Percentiles rank a stretch among this genome's conserved stretches.
Conservation (phyloP, 2,329 filamentous ascomycete species). For the Pseudocercospora fuligena region DNA sequence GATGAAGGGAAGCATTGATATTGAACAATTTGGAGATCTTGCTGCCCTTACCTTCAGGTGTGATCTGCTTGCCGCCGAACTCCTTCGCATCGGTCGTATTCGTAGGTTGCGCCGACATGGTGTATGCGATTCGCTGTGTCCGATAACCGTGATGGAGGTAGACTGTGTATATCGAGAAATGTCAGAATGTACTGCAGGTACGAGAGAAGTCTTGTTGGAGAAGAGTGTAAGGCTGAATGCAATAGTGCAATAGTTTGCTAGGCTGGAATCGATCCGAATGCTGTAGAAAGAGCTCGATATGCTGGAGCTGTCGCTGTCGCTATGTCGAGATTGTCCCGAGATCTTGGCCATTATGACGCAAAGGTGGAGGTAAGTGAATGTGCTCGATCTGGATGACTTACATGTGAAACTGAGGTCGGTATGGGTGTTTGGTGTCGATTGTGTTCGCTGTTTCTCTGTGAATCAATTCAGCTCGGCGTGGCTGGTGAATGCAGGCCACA, state of each 20-base stretch:
- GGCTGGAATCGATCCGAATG: slow-evolving; percentile 25
- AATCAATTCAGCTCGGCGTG: neutral
- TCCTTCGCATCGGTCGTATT: slow-evolving; percentile 42
- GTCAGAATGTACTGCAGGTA: slow-evolving; percentile 2
- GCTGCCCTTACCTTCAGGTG: slow-evolving; percentile 42
- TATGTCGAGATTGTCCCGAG: neutral
- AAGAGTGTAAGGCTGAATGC: neutral
- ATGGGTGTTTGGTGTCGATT: neutral
- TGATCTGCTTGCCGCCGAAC: slow-evolving; percentile 40
- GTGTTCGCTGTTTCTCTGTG: neutral
- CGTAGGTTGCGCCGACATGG: slow-evolving; percentile 40
- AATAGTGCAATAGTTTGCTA: slow-evolving; percentile 9
- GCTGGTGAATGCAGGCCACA: neutral
- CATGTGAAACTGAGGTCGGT: neutral
- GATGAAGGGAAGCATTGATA: neutral
- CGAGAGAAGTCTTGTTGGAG: slow-evolving; percentile 3
- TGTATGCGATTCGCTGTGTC: slow-evolving; percentile 22
- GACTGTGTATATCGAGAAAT: slow-evolving; percentile 12
- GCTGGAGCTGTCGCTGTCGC: neutral
- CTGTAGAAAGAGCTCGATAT: slow-evolving; percentile 7
- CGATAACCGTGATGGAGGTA: slow-evolving; percentile 15
- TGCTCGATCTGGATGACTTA: neutral
- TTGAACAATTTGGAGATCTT: neutral
- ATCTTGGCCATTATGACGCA: neutral
- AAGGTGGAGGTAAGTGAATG: neutral